A percentile compares a stretch with the other conserved stretches of the same genome.
Evolutionary conservation across 23 red algal genomes (phyloP).

Genomic region (Gracilaria caudata): DNA sequence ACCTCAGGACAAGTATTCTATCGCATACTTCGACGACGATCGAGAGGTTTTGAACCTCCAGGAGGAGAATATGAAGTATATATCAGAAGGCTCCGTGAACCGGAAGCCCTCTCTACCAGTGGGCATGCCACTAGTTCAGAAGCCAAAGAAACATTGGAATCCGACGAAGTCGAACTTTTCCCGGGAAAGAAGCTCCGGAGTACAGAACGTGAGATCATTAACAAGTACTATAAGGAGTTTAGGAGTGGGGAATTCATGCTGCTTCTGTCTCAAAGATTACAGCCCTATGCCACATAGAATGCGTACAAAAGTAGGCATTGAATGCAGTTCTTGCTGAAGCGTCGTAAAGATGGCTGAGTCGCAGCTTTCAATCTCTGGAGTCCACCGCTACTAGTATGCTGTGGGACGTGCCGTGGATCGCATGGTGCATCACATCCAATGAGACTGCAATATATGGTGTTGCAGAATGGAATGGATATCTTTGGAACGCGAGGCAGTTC

Average conservation of each 20-base stretch:
- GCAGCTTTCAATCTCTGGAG: background rate
- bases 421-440: background rate
- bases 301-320: slow-evolving; percentile 1
- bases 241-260: slow-evolving; percentile 2
- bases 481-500: background rate
- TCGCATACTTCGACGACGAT: slow-evolving; percentile 4
- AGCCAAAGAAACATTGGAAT: background rate
- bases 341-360: background rate
- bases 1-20: background rate
- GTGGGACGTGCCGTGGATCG: background rate
- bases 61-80: background rate
- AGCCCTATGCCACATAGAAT: slow-evolving; percentile 25
- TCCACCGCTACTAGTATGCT: slow-evolving; percentile 14
- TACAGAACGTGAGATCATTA: background rate
- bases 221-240: background rate
- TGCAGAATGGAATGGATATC: background rate
- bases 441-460: slow-evolving; percentile 1
- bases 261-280: slow-evolving; percentile 20
- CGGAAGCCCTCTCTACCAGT: too few species aligned
- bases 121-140: too few species aligned
- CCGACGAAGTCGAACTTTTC: background rate
- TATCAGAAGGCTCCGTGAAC: background rate
- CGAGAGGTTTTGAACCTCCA: background rate
- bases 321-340: background rate
- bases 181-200: background rate